Conservation (phyloP, 345 rosid species). For the Excoecaria cochinchinensis region DNA sequence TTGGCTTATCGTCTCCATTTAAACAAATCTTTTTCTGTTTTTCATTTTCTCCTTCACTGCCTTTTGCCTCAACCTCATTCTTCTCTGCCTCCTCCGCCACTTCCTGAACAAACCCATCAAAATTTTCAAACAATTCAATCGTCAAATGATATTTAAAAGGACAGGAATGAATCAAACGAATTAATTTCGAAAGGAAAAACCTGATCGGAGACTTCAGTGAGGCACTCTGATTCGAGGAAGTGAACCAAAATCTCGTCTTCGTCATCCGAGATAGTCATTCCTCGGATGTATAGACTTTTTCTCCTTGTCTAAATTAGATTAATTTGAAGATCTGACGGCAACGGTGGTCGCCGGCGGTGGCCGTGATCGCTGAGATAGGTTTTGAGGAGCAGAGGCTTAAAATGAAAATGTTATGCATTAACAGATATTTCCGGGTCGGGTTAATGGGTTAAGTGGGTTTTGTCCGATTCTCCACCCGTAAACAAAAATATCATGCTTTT, state of each 20-base stretch:
- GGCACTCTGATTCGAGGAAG: conserved; percentile 80
- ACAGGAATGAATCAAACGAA: neutral
- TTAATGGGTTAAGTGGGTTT: neutral
- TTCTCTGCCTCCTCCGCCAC: conserved; percentile 1
- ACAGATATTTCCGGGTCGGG: neutral
- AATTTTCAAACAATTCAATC: neutral
- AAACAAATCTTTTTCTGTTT: neutral
- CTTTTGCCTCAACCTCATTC: conserved; percentile 28
- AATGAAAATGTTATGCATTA: neutral
- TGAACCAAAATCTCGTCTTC: conserved; percentile 67
- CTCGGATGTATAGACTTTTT: neutral
- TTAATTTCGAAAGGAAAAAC: conserved; percentile 7
- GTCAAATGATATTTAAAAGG: neutral
- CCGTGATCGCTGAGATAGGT: neutral
- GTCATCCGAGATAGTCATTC: conserved; percentile 59
- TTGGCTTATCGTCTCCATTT: neutral
- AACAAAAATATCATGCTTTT: neutral
- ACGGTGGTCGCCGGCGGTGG: neutral
- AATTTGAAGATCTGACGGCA: neutral
- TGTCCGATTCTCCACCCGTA: neutral
- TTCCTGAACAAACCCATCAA: conserved; percentile 13
- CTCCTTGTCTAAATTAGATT: neutral
- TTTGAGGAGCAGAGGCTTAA: neutral
- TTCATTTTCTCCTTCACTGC: conserved; percentile 36
- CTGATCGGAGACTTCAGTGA: conserved; percentile 50